Conservation (phyloP, 164 flowering plant genomes). For the Liriodendron chinense region DNA sequence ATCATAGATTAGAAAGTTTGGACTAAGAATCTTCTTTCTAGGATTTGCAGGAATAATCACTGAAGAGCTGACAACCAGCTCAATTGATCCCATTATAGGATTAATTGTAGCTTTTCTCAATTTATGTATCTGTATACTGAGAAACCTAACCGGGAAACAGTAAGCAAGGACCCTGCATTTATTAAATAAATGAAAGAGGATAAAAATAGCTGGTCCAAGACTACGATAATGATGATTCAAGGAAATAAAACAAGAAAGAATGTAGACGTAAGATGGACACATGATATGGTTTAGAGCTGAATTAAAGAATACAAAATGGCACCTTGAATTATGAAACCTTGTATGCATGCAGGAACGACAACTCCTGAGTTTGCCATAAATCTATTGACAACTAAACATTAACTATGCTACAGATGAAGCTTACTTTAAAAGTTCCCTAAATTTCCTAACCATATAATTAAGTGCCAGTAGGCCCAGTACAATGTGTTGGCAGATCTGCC, state of each 20-base stretch:
- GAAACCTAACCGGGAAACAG: background rate
- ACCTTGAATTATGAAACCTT: background rate
- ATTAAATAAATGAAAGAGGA: background rate
- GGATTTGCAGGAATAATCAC: too few relatives aligned
- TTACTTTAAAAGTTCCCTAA: background rate
- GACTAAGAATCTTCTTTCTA: too few relatives aligned
- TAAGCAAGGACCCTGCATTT: background rate
- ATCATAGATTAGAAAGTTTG: too few relatives aligned
- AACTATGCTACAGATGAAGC: background rate
- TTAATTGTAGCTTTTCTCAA: too few relatives aligned
- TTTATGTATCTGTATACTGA: too few relatives aligned
- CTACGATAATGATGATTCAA: too few relatives aligned
- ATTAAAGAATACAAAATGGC: background rate
- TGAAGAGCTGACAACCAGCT: too few relatives aligned
- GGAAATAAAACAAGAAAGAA: too few relatives aligned
- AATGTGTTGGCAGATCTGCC: too few relatives aligned
- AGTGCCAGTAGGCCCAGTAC: background rate
- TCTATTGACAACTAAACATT: too few relatives aligned
- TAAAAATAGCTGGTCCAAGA: background rate
- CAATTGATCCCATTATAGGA: too few relatives aligned
- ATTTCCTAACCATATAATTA: background rate
- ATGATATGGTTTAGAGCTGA: background rate
- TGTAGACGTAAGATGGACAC: background rate
- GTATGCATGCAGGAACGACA: background rate
- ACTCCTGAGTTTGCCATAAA: conserved; percentile 2